Evolutionary conservation across 768 basidiomycete genomes (phyloP).

Genomic region (Botryobasidium botryosum): DNA sequence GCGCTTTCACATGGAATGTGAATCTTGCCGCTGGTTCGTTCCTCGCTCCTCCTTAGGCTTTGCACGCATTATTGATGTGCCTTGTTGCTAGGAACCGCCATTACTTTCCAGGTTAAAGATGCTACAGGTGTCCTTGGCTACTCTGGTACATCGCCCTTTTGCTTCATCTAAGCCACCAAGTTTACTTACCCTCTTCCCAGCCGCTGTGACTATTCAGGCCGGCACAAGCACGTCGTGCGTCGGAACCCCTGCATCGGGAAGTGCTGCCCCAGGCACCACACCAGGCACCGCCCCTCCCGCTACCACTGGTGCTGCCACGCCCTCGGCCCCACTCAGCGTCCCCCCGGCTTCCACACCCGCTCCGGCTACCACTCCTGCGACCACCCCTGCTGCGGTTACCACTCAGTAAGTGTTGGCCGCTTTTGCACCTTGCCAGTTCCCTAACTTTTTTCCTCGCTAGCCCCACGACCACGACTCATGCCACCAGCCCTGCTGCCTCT

Average conservation of each 20-base stretch:
- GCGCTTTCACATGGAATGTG: constrained; percentile 13
- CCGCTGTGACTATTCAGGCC: constrained; percentile 6
- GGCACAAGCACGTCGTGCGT: constrained; percentile 4
- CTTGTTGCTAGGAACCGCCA: constrained; percentile 12
- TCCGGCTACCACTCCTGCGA: too few species aligned
- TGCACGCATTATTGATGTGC: background rate
- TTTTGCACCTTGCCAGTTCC: too few species aligned
- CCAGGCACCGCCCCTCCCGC: background rate
- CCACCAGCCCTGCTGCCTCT: background rate
- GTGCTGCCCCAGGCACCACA: background rate
- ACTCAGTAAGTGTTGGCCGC: too few species aligned
- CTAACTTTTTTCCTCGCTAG: too few species aligned
- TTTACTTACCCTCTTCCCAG: background rate
- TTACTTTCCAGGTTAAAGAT: constrained; percentile 20
- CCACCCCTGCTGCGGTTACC: too few species aligned
- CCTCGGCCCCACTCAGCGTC: background rate
- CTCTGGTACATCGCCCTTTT: constrained; percentile 5
- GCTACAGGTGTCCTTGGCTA: constrained; percentile 14
- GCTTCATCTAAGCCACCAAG: background rate
- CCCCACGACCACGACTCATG: background rate
- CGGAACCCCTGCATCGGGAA: background rate
- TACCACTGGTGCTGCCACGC: background rate
- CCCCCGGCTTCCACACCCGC: constrained; percentile 1
- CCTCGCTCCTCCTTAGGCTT: background rate
- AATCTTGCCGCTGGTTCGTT: constrained; percentile 13